Conservation (phyloP, 78 protist species). For the Planoprotostelium fungivorum region DNA sequence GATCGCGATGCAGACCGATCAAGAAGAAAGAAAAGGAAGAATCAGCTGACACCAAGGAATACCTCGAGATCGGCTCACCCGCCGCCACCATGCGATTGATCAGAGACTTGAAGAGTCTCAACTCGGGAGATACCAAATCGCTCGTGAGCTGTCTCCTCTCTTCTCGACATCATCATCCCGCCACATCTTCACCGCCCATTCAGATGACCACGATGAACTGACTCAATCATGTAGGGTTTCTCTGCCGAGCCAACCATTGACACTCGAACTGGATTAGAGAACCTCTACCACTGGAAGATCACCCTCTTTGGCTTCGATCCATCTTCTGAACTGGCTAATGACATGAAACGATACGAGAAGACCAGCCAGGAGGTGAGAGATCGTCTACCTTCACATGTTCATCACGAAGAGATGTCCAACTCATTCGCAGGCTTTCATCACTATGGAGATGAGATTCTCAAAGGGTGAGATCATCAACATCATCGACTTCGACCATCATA, state of each 20-base stretch:
- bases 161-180: background rate
- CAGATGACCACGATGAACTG: no score
- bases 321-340: slow-evolving; percentile 5
- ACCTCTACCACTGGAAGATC: slow-evolving; percentile 43
- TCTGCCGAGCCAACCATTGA: background rate
- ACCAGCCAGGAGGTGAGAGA: background rate
- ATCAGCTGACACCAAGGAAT: no score
- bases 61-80: background rate
- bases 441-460: background rate
- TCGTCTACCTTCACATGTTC: background rate
- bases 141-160: background rate
- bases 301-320: slow-evolving; percentile 37
- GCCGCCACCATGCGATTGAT: slow-evolving; percentile 1
- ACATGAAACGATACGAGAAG: background rate
- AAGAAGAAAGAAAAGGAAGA: no score
- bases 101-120: background rate
- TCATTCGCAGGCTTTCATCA: background rate
- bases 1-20: no score
- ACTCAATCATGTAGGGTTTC: slow-evolving; percentile 21
- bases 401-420: no score
- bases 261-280: background rate
- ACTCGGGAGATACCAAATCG: background rate
- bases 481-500: background rate
- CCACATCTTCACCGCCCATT: no score
- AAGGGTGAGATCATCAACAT: background rate